Evolutionary conservation across 352 stramenopile species (phyloP).

Genomic region (Phytophthora rubi): DNA sequence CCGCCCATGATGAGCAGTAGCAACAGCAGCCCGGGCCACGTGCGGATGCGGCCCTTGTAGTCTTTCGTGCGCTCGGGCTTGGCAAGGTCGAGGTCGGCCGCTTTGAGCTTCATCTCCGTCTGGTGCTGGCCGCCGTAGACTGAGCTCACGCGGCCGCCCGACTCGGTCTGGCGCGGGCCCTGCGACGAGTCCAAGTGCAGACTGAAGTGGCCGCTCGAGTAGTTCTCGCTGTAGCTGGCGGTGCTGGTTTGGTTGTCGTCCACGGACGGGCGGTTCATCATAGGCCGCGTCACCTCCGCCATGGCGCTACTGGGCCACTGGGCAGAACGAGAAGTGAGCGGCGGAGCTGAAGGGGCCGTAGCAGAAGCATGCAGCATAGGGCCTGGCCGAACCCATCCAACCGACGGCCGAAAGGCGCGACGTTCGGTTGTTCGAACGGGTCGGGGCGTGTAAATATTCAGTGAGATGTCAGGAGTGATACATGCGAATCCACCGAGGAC

Average conservation of each 20-base stretch:
- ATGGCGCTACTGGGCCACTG: constrained; percentile 9
- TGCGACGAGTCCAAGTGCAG: constrained; percentile 30
- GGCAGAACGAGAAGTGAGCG: constrained; percentile 20
- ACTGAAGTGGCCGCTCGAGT: constrained; percentile 32
- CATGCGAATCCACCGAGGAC: constrained; percentile 1
- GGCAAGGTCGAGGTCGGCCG: constrained; percentile 42
- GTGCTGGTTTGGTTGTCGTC: constrained; percentile 12
- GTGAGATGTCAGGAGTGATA: constrained; percentile 18
- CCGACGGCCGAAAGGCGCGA: constrained; percentile 3
- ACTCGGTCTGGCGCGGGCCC: constrained; percentile 38
- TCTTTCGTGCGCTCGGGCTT: constrained; percentile 53
- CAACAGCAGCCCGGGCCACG: constrained; percentile 62
- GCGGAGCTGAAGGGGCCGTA: background rate
- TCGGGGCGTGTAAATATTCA: background rate
- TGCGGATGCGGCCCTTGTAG: constrained; percentile 78
- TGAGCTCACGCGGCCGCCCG: constrained; percentile 14
- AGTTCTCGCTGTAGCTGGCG: constrained; percentile 14
- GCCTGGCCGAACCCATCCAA: background rate
- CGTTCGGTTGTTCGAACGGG: constrained; percentile 22
- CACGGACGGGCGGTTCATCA: background rate
- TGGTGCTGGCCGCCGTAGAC: constrained; percentile 28
- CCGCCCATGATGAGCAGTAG: constrained; percentile 50
- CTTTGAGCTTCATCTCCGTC: constrained; percentile 69
- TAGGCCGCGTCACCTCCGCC: constrained; percentile 24
- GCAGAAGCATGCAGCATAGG: background rate